phyloP scores from a whole-genome alignment of 1,284 basidiomycete species.

The Irpex sp. region DNA sequence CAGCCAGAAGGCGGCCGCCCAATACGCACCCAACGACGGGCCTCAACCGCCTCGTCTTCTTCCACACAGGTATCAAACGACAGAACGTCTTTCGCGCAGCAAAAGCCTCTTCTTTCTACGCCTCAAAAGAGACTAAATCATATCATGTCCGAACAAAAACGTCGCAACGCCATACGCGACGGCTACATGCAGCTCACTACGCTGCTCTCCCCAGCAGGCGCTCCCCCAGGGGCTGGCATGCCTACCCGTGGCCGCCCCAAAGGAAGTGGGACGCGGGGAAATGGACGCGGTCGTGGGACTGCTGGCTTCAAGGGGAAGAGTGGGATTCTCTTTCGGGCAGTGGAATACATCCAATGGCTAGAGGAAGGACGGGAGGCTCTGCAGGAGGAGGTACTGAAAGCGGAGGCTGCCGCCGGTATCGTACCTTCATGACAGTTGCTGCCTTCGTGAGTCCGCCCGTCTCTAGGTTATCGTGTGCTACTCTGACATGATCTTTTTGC shows the following conservation, averaged over 20 bases:
- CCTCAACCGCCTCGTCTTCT: constrained; percentile 6
- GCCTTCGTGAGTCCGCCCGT: background rate
- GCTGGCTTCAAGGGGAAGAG: constrained; percentile 67
- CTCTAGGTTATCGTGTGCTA: no score
- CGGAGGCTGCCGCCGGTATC: constrained; percentile 60
- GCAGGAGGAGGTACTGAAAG: constrained; percentile 53
- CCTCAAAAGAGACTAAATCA: constrained; percentile 92
- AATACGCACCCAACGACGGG: background rate
- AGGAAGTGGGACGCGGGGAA: constrained; percentile 53
- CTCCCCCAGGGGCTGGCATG: constrained; percentile 60
- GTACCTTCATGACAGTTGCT: constrained; percentile 12
- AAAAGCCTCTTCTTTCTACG: constrained; percentile 68
- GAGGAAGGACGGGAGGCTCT: constrained; percentile 70
- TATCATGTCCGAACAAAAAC: constrained; percentile 90
- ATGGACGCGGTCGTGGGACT: constrained; percentile 19
- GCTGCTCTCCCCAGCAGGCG: constrained; percentile 70
- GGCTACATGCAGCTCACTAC: constrained; percentile 83
- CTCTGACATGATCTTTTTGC: no score
- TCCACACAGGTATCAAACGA: constrained; percentile 14
- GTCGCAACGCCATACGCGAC: constrained; percentile 84
- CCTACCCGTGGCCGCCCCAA: constrained; percentile 76
- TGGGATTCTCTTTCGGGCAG: constrained; percentile 75
- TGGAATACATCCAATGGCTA: constrained; percentile 75
- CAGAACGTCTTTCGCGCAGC: constrained; percentile 24
- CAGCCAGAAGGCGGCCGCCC: background rate